Conservation (phyloP, 306 rosid genomes). For the Malus orientalis region DNA sequence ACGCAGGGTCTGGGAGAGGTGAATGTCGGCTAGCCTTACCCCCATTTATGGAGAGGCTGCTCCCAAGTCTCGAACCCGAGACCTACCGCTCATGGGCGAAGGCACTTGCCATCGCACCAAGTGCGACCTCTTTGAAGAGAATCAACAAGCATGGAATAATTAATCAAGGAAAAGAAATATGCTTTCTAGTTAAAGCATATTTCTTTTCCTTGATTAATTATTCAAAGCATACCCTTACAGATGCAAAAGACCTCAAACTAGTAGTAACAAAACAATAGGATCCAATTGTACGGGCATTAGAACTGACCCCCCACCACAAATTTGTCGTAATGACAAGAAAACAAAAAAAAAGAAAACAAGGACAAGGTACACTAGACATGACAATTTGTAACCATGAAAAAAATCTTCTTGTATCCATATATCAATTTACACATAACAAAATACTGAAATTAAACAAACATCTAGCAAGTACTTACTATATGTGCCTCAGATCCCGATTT, state of each 20-base stretch:
- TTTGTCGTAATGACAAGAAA: not conserved
- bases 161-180: not conserved
- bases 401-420: not conserved
- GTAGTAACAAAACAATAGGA: not conserved
- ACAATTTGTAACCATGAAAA: too few species aligned
- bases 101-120: too few species aligned
- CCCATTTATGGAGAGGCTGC: too few species aligned
- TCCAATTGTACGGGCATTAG: not conserved
- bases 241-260: not conserved
- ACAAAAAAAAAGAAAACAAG: not conserved
- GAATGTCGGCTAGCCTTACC: too few species aligned
- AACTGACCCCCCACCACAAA: not conserved
- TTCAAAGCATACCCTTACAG: not conserved
- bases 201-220: too few species aligned
- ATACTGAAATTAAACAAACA: not conserved
- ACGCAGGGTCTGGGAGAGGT: too few species aligned
- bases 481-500: slow-evolving; percentile 90
- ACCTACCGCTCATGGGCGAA: too few species aligned
- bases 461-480: slow-evolving; percentile 48
- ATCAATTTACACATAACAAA: not conserved
- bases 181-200: not conserved
- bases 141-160: not conserved
- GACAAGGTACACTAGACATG: not conserved
- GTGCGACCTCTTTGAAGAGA: not conserved
- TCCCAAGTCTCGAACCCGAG: too few species aligned